Evolutionary conservation across 2,329 filamentous ascomycete genomes (phyloP).

Genomic region (Phaeophleospora eucalypticola): DNA sequence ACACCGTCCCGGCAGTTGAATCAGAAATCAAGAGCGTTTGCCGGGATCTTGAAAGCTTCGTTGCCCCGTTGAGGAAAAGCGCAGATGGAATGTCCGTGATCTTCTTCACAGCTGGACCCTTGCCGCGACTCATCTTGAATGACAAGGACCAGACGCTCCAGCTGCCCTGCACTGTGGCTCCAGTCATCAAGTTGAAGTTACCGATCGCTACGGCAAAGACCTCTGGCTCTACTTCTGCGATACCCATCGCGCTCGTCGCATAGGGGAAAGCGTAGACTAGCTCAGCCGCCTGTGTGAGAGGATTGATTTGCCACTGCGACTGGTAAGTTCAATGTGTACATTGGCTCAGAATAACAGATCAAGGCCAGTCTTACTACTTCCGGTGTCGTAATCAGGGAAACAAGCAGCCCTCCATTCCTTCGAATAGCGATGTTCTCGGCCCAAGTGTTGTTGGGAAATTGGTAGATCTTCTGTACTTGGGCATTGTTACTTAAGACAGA

Average conservation of each 20-base stretch:
- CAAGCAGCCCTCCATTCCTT: slow-evolving; percentile 32
- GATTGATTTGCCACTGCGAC: slow-evolving; percentile 18
- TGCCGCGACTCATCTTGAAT: neutral
- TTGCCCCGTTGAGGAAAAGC: slow-evolving; percentile 14
- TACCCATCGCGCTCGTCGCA: slow-evolving; percentile 9
- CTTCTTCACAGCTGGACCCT: neutral
- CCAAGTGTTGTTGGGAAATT: slow-evolving; percentile 31
- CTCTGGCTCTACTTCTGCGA: slow-evolving; percentile 13
- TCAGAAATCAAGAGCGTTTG: slow-evolving; percentile 12
- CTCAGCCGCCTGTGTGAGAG: slow-evolving; percentile 5
- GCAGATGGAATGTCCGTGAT: slow-evolving; percentile 9
- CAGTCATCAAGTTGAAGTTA: slow-evolving; percentile 5
- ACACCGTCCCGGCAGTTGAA: slow-evolving; percentile 12
- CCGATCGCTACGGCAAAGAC: slow-evolving; percentile 13
- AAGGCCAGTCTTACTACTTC: no score
- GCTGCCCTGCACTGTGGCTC: slow-evolving; percentile 4
- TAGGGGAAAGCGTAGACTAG: slow-evolving; percentile 13
- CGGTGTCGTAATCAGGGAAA: slow-evolving; percentile 27
- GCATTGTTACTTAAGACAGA: no score
- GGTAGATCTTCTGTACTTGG: no score
- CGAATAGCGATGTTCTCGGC: slow-evolving; percentile 35
- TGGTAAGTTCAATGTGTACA: no score
- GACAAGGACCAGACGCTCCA: slow-evolving; percentile 12
- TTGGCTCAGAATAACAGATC: no score
- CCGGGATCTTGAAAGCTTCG: slow-evolving; percentile 2